Base-by-base conservation (phyloP, 2,329 filamentous ascomycete species). In the Aureobasidium musti region DNA sequence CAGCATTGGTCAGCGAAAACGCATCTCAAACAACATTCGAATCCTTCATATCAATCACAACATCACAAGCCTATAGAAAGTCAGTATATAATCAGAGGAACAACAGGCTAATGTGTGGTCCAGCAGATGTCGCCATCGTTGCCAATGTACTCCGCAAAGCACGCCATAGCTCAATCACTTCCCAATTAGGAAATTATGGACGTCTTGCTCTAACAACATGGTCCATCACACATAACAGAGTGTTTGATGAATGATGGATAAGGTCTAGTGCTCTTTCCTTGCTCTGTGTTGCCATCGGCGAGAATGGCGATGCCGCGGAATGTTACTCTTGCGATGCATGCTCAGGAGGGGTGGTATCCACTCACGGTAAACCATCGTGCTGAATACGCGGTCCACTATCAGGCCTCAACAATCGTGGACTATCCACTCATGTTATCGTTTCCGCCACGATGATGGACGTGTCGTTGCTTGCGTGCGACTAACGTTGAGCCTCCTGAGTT, bases 111-210 rank as follows among this genome's bases (percentile, higher is more conserved):
- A 63, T 49, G 60, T 19, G 47, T 23, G 26, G 35, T 26, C 11
- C 26, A 37, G 45, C 21, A 63, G 26, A 63, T 63, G 60, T 63
- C 60, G 60, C 60, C 60, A 63, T 63, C 28, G 30, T 63, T 41
- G 33, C 45, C 28, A 52, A 63, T 63, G 47, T 37, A 43, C 47
- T 53, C 35, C 60, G 47, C 47, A 52, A 53, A 63, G 59, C 59
- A 63, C 59, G 59, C 59, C 59, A 63, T 63, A 49, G 23, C 45
- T 43, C 43, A 53, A 41, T 53, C 45, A 52, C 47, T 53, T 63
- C 60, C 60, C 43, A 11, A 52, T 43, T 53, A 49, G 60, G 60
- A 26, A 53, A 63, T 63, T 63, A 26, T 63, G 33, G 23, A 63
- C 60, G 26, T 63, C 59, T 43, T 8, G 8, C 61, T 21, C 5